Base-by-base conservation (phyloP, 352 stramenopile genomes). In the Halophytophthora polymorphica region DNA sequence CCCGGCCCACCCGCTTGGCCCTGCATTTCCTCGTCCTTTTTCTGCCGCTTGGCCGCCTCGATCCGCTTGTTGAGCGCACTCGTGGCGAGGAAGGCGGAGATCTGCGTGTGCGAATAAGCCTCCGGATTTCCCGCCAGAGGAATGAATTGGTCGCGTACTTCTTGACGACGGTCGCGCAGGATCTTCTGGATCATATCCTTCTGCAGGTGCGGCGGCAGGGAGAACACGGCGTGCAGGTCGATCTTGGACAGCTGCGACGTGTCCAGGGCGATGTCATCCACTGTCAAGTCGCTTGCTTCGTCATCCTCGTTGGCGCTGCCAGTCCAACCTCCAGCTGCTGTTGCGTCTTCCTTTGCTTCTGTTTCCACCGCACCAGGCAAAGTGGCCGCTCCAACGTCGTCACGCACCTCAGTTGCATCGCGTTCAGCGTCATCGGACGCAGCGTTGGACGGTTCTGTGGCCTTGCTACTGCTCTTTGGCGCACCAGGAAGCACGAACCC, bases 111-210 rank as follows among this genome's bases (percentile, higher is more conserved):
- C 17, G 95, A 99, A 74, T 98, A 99, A 29, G 87, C 83, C 21
- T 96, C 79, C 0, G 96, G 94, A 49, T 98, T 88, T 1, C 86
- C 92, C 2, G 97, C 96, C 0, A 98, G 86, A 4, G 90, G 84
- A 51, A 99, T 98, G 51, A 98, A 99, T 66, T 98, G 87, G 40
- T 95, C 77, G 8, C 97, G 86, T n/a, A 86, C 72, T 71, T 97
- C 74, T 76, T 93, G 71, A 64, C 87, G 64, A 8, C 93, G 76
- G 43, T 98, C 86, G 22, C 85, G 71, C 46, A 85, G 71, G 55
- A 97, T 96, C n/a, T 77, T 71, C 11, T 81, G 69, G 38, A 99
- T 88, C 69, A 97, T 90, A 46, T 98, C 86, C 45, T 98, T 97
- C 33, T 97, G 88, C 18, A 96, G 53, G 31, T 91, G 77, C 23